phyloP scores from a whole-genome alignment of 768 basidiomycete species.

The Lentinula sp. region DNA sequence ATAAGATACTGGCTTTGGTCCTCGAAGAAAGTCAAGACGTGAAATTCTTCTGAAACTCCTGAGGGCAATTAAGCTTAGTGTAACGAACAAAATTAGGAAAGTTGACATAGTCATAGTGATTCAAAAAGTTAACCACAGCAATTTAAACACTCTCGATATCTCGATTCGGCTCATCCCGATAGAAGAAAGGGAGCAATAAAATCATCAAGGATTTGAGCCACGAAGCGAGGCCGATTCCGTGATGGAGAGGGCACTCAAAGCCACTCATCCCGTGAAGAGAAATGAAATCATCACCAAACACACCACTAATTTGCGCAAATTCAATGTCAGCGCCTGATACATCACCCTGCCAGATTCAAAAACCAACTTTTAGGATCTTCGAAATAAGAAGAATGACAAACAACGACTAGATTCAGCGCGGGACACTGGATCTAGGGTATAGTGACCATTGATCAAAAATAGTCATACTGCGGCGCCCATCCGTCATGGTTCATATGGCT shows the following conservation, averaged over 20 bases:
- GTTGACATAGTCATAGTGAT: not conserved
- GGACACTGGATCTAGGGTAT: not conserved
- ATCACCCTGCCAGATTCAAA: not conserved
- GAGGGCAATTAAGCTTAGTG: not conserved
- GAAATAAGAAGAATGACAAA: not conserved
- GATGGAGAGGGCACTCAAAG: not conserved
- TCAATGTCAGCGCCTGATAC: not conserved
- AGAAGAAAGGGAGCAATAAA: not conserved
- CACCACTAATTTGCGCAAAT: not conserved
- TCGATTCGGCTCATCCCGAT: not conserved
- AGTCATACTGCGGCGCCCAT: not conserved
- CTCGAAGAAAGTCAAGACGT: not conserved
- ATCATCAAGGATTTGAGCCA: not conserved
- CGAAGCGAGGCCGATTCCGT: not conserved
- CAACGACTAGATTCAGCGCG: not conserved
- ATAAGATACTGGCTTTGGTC: not conserved
- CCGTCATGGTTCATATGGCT: not conserved
- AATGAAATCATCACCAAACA: not conserved
- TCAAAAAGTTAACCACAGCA: not conserved
- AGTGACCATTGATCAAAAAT: too few species aligned
- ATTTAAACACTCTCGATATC: not conserved
- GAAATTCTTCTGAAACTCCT: not conserved
- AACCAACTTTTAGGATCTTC: not conserved
- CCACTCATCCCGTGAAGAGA: not conserved
- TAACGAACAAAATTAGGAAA: not conserved